Evolutionary conservation across 176 grass and related monocot species (phyloP).

Genomic region (Saccharum officinarum): DNA sequence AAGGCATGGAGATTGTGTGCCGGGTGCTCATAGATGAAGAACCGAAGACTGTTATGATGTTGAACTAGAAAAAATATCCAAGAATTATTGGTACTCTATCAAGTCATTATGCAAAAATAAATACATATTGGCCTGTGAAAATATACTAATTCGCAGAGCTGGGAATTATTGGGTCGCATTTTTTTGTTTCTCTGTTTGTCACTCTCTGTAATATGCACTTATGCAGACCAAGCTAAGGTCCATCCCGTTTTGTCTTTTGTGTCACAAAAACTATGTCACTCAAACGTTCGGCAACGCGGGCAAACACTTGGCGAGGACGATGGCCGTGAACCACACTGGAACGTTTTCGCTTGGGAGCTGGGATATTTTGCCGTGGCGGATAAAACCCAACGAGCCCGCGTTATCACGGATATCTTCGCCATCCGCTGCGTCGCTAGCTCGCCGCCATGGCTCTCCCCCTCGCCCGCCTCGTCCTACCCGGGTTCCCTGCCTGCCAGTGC

Average conservation of each 20-base stretch:
- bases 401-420: conserved; percentile 15
- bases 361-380: conserved; percentile 38
- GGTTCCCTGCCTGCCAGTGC: conserved; percentile 23
- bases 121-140: neutral
- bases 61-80: neutral
- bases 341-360: neutral
- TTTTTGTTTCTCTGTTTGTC: too few relatives aligned
- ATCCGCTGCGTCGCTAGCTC: conserved; percentile 14
- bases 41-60: neutral
- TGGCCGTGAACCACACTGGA: neutral
- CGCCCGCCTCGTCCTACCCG: conserved; percentile 38
- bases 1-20: conserved; percentile 3
- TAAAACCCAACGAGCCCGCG: conserved; percentile 24
- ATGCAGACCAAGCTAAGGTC: neutral
- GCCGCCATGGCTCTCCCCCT: conserved; percentile 58
- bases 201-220: too few relatives aligned
- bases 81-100: neutral
- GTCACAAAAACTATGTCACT: too few relatives aligned
- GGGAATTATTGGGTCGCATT: too few relatives aligned
- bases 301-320: neutral
- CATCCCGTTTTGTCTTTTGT: neutral
- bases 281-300: too few relatives aligned
- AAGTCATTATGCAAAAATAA: neutral
- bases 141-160: neutral
- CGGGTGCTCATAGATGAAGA: neutral